Conservation (phyloP, 75 land plant genomes). For the Pinus tabuliformis region DNA sequence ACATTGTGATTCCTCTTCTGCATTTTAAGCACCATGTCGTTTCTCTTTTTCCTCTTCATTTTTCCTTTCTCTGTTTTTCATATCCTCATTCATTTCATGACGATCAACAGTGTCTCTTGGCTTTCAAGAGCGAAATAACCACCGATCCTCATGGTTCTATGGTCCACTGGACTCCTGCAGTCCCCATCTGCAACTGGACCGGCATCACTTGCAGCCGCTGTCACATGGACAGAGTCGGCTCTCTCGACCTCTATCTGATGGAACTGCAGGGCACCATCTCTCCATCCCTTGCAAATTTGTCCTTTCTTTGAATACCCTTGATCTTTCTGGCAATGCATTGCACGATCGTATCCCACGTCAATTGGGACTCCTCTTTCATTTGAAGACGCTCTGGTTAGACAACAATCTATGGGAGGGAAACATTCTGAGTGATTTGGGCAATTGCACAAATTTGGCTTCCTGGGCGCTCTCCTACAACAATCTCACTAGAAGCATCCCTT, state of each 20-base stretch:
- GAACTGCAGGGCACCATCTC: conserved; percentile 19
- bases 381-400: no score
- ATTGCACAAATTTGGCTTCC: no score
- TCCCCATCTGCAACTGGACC: conserved; percentile 11
- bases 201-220: conserved; percentile 9
- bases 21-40: no score
- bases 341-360: not conserved
- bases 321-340: conserved; percentile 14
- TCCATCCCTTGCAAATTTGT: conserved; percentile 14
- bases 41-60: no score
- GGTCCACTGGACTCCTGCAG: conserved; percentile 10
- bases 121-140: conserved; percentile 22
- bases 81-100: not conserved
- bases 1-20: no score
- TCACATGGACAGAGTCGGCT: conserved; percentile 2
- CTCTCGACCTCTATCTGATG: conserved; percentile 25
- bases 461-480: no score
- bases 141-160: conserved; percentile 9
- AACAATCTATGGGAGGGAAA: no score
- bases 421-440: no score
- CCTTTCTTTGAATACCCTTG: conserved; percentile 17
- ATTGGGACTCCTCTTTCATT: no score
- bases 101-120: not conserved
- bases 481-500: no score
- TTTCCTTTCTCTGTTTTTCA: no score